phyloP scores from a whole-genome alignment of 805 yeast genomes.

The Kazachstania psychrophila region DNA sequence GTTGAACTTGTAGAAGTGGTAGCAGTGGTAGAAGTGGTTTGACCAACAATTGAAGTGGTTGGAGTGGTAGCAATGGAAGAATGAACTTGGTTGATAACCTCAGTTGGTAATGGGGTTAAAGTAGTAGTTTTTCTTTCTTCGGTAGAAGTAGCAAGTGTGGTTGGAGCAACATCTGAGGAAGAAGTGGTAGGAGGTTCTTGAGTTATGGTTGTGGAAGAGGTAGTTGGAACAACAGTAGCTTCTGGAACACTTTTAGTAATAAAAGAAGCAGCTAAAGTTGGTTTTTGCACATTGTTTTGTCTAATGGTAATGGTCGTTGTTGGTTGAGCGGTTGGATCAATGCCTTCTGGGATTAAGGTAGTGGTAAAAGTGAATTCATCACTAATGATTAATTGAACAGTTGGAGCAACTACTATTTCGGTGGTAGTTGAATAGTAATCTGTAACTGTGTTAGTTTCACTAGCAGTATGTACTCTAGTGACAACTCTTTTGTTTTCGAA shows the following conservation, averaged over 20 bases:
- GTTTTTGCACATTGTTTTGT: slow-evolving; percentile 6
- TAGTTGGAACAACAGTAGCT: not conserved
- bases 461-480: slow-evolving; percentile 50
- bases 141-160: slow-evolving; percentile 23
- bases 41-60: slow-evolving; percentile 2
- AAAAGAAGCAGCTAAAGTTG: slow-evolving; percentile 3
- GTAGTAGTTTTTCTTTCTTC: slow-evolving; percentile 5
- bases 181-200: slow-evolving; percentile 11
- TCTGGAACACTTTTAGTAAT: too few relatives aligned
- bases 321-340: slow-evolving; percentile 30
- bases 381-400: slow-evolving; percentile 33
- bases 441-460: slow-evolving; percentile 38
- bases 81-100: slow-evolving; percentile 1
- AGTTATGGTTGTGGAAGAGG: slow-evolving; percentile 1
- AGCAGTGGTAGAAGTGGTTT: slow-evolving; percentile 8
- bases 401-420: slow-evolving; percentile 33
- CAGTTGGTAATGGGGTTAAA: slow-evolving; percentile 1
- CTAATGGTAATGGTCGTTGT: slow-evolving; percentile 28
- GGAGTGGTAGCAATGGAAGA: slow-evolving; percentile 8
- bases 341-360: slow-evolving; percentile 29
- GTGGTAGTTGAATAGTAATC: slow-evolving; percentile 35
- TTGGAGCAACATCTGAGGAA: slow-evolving; percentile 19
- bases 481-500: slow-evolving; percentile 34
- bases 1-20: slow-evolving; percentile 7
- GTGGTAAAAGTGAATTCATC: slow-evolving; percentile 33